phyloP scores from a whole-genome alignment of 164 flowering plant genomes.

The Protea cynaroides region DNA sequence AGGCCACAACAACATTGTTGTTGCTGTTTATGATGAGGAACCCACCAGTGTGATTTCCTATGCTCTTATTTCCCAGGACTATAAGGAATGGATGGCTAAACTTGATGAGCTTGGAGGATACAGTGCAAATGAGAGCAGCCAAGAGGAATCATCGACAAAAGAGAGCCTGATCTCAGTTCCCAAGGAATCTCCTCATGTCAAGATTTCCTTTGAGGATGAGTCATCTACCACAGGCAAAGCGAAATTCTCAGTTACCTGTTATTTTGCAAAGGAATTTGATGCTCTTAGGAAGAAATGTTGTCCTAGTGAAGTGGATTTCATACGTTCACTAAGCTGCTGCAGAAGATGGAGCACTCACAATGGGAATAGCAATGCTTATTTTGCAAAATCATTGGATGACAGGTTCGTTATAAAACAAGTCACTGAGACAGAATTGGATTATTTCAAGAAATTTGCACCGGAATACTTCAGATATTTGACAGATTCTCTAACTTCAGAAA shows the following conservation, averaged over 20 bases:
- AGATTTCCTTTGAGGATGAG: conserved; percentile 58
- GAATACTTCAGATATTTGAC: conserved; percentile 67
- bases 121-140: conserved; percentile 19
- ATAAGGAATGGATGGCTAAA: conserved; percentile 57
- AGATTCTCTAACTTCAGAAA: conserved; percentile 51
- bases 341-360: conserved; percentile 80
- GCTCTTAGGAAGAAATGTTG: conserved; percentile 67
- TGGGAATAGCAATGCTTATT: conserved; percentile 84
- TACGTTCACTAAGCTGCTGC: conserved; percentile 73
- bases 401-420: conserved; percentile 78
- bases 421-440: conserved; percentile 75
- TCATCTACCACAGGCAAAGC: conserved; percentile 42
- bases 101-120: conserved; percentile 32
- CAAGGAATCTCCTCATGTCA: conserved; percentile 64
- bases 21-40: conserved; percentile 90
- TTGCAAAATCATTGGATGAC: conserved; percentile 79
- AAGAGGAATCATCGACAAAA: conserved; percentile 33
- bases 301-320: conserved; percentile 59
- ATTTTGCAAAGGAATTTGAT: conserved; percentile 78
- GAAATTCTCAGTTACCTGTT: conserved; percentile 65
- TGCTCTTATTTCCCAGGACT: conserved; percentile 77
- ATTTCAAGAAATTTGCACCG: conserved; percentile 77
- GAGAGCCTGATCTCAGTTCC: conserved; percentile 38
- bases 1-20: conserved; percentile 42
- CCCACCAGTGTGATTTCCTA: conserved; percentile 88